Evolutionary conservation across 257 asterid genomes (phyloP).

Genomic region (Penstemon newberryi): DNA sequence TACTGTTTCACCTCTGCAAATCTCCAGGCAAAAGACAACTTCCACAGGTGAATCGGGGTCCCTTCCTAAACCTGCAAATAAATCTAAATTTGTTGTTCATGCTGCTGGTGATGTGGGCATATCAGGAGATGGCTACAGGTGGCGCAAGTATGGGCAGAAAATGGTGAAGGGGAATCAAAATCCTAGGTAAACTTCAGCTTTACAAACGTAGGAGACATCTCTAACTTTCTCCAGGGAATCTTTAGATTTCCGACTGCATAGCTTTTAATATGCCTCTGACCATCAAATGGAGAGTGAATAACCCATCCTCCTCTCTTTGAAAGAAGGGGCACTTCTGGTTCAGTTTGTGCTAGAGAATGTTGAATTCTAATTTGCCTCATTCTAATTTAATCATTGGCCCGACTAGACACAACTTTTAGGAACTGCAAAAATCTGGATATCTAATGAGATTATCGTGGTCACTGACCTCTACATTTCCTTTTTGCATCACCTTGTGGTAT

Average conservation of each 20-base stretch:
- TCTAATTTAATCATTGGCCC: neutral
- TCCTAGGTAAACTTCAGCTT: conserved; percentile 61
- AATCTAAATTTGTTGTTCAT: conserved; percentile 78
- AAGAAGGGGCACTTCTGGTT: no score
- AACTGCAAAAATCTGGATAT: conserved; percentile 18
- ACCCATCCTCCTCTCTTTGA: neutral
- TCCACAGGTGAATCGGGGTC: conserved; percentile 46
- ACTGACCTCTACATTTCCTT: neutral
- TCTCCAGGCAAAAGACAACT: conserved; percentile 64
- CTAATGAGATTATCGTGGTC: conserved; percentile 13
- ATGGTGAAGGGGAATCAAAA: conserved; percentile 98
- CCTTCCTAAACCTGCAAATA: conserved; percentile 61
- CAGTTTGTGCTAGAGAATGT: neutral
- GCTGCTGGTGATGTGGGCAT: conserved; percentile 86
- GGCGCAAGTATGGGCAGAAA: conserved; percentile 99
- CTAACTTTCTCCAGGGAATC: no score
- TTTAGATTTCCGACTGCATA: no score
- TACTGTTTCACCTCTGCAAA: conserved; percentile 29
- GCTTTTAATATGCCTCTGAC: no score
- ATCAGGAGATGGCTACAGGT: conserved; percentile 93
- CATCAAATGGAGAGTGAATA: neutral
- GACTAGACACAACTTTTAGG: conserved; percentile 8
- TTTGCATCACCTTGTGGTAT: conserved; percentile 14
- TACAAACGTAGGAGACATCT: neutral
- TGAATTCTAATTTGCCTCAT: conserved; percentile 24